phyloP scores from a whole-genome alignment of 106 monocot genomes.

The Allium sativum region DNA sequence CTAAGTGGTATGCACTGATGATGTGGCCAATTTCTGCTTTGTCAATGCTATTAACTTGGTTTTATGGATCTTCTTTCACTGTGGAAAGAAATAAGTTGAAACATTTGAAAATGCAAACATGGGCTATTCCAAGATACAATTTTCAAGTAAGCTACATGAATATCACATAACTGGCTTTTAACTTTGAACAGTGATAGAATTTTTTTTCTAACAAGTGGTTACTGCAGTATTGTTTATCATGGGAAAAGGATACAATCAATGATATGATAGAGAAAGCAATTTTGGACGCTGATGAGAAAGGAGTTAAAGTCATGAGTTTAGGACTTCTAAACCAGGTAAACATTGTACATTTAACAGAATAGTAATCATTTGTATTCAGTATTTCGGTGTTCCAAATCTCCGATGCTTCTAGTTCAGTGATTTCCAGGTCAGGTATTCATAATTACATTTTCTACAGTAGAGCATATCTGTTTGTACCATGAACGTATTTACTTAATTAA shows the following conservation, averaged over 20 bases:
- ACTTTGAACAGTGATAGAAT: background rate
- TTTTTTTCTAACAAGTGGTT: background rate
- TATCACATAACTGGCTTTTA: background rate
- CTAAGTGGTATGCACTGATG: slow-evolving; percentile 37
- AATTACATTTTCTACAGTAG: background rate
- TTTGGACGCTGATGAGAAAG: slow-evolving; percentile 52
- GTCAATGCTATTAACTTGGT: slow-evolving; percentile 38
- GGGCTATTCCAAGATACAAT: slow-evolving; percentile 64
- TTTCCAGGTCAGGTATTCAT: background rate
- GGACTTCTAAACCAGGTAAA: slow-evolving; percentile 66
- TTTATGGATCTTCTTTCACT: slow-evolving; percentile 45
- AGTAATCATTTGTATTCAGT: too few species aligned
- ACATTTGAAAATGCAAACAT: slow-evolving; percentile 58
- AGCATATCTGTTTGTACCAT: background rate
- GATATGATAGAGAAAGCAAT: slow-evolving; percentile 54
- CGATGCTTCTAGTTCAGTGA: background rate
- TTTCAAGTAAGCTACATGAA: slow-evolving; percentile 43
- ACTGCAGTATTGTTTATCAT: slow-evolving; percentile 43
- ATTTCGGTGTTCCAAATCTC: background rate
- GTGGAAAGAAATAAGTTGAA: slow-evolving; percentile 57
- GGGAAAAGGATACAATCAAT: slow-evolving; percentile 65
- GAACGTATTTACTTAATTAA: background rate
- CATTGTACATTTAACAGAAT: too few species aligned
- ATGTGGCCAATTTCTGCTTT: slow-evolving; percentile 44
- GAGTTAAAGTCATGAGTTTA: slow-evolving; percentile 57